Evolutionary conservation across 768 basidiomycete genomes (phyloP).

Genomic region (Leccinum disarticulatum): DNA sequence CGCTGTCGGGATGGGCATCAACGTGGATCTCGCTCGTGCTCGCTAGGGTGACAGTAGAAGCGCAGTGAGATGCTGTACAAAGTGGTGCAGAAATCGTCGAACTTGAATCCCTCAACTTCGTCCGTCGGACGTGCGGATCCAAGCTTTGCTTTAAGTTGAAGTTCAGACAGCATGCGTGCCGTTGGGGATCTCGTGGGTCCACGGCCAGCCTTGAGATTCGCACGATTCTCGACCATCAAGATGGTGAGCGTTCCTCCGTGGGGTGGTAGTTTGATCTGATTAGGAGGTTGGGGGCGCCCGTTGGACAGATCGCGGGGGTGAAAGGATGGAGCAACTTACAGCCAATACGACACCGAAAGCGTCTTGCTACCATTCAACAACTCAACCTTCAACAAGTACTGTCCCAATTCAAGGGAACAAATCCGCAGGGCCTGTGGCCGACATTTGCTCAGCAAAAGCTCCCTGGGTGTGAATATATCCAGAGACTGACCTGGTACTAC

Average conservation of each 20-base stretch:
- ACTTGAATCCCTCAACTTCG: constrained; percentile 65
- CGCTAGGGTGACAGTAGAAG: constrained; percentile 34
- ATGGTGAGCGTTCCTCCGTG: constrained; percentile 75
- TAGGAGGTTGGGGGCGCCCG: constrained; percentile 28
- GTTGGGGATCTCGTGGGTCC: constrained; percentile 55
- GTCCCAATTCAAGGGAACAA: constrained; percentile 81
- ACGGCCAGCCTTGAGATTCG: constrained; percentile 36
- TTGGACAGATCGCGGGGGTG: constrained; percentile 5
- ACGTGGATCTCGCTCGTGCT: constrained; percentile 20
- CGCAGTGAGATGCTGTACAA: constrained; percentile 41
- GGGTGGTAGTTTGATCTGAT: constrained; percentile 47
- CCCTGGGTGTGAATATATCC: neutral
- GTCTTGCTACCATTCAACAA: constrained; percentile 62
- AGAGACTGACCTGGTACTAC: constrained; percentile 58
- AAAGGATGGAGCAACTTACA: constrained; percentile 47
- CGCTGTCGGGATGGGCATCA: constrained; percentile 8
- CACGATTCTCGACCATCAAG: constrained; percentile 60
- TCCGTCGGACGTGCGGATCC: constrained; percentile 61
- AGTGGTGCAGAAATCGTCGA: constrained; percentile 43
- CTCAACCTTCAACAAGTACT: constrained; percentile 69
- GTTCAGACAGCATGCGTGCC: constrained; percentile 53
- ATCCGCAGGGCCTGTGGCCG: constrained; percentile 61
- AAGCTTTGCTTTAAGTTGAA: constrained; percentile 66
- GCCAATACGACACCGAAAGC: constrained; percentile 82
- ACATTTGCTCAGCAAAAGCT: neutral